phyloP scores from a whole-genome alignment of 305 asterid species.

The Stenogyne calaminthoides region DNA sequence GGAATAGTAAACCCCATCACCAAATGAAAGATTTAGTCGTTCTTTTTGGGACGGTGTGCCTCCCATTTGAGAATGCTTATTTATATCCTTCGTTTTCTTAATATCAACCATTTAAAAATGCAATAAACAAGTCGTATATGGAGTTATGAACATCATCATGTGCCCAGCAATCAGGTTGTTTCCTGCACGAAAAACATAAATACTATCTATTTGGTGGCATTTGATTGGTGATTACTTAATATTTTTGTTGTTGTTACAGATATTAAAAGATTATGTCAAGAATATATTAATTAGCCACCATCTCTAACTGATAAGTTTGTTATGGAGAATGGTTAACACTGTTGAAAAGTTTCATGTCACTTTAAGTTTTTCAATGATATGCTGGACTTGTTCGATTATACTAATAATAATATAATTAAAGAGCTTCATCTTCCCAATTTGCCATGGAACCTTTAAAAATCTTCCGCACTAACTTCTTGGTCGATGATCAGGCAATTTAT shows the following conservation, averaged over 20 bases:
- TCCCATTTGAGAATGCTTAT: conserved; percentile 6
- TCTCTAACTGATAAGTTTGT: neutral
- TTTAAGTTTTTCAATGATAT: conserved; percentile 2
- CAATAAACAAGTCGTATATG: neutral
- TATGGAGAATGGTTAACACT: neutral
- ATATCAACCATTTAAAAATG: conserved; percentile 17
- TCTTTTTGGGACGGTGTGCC: neutral
- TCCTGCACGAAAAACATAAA: conserved; percentile 3
- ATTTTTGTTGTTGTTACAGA: neutral
- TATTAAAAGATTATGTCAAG: neutral
- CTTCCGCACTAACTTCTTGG: conserved; percentile 6
- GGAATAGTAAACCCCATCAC: neutral
- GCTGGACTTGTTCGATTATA: neutral
- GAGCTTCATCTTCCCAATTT: conserved; percentile 16
- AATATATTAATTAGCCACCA: neutral
- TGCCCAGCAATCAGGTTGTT: neutral
- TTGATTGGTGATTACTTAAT: neutral
- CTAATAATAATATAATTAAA: neutral
- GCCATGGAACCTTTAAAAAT: conserved; percentile 10
- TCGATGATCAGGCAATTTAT: conserved; percentile 74
- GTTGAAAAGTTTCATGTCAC: neutral
- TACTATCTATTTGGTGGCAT: neutral
- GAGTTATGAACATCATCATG: neutral
- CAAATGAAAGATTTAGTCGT: neutral
- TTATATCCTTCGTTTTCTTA: conserved; percentile 6